Percentiles rank a stretch among this genome's conserved stretches.
Evolutionary conservation across 768 basidiomycete genomes (phyloP).

Genomic region (Tulasnella sp.): DNA sequence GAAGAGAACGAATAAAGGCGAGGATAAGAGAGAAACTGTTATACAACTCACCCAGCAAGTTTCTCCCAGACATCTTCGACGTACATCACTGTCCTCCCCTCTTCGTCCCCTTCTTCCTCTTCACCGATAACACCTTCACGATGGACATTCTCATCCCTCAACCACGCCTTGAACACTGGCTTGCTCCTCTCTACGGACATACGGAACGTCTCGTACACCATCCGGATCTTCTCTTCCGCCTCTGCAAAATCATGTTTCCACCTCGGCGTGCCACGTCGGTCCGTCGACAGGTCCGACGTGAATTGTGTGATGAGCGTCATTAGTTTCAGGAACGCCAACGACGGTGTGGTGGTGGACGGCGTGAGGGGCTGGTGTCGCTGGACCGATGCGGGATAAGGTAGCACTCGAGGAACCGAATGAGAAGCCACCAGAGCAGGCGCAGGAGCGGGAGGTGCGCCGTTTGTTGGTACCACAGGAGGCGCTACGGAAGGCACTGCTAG

Average conservation of each 20-base stretch:
- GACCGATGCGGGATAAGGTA: too few relatives aligned
- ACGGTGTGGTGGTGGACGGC: too few relatives aligned
- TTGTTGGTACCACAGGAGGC: too few relatives aligned
- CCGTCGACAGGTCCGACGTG: constrained; percentile 6
- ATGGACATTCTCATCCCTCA: not conserved
- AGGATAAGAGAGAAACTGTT: not conserved
- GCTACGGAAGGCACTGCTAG: too few relatives aligned
- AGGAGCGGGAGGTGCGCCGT: too few relatives aligned
- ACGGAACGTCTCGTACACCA: not conserved
- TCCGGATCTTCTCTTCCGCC: constrained; percentile 2
- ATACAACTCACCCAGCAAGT: not conserved
- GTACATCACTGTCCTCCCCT: not conserved
- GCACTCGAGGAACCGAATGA: too few relatives aligned
- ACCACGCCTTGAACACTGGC: constrained; percentile 3
- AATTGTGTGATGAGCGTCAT: constrained; percentile 4
- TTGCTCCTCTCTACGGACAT: not conserved
- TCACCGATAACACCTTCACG: not conserved
- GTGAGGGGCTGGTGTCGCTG: too few relatives aligned
- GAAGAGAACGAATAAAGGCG: not conserved
- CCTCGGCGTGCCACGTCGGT: not conserved
- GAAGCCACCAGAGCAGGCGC: too few relatives aligned
- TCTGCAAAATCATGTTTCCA: constrained; percentile 12
- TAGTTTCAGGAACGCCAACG: too few relatives aligned
- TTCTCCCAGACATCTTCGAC: constrained; percentile 4
- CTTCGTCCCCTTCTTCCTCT: not conserved